These are phyloP conservation scores for Saccharomycopsis sp. DNA, from an alignment of 805 yeast species.

Conservation along the genomic window DNA sequence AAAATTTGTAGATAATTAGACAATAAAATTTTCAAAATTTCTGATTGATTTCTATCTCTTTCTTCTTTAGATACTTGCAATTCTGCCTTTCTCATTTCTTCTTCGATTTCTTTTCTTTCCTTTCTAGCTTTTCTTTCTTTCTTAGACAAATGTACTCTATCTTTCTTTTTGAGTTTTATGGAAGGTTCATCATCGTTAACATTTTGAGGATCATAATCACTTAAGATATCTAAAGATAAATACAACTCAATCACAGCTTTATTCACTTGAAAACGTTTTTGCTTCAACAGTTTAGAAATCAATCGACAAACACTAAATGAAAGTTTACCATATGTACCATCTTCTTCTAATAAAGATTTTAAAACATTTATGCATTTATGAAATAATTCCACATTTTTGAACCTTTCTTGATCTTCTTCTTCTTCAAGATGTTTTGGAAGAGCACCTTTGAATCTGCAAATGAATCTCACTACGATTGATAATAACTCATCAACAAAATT, in stretches of 20 bases:
- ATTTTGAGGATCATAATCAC: conserved; percentile 60
- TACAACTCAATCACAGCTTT: conserved; percentile 45
- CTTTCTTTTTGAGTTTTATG: conserved; percentile 64
- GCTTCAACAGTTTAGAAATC: conserved; percentile 58
- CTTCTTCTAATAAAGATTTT: conserved; percentile 65
- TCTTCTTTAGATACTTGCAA: conserved; percentile 80
- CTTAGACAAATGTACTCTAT: conserved; percentile 84
- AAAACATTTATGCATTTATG: conserved; percentile 53
- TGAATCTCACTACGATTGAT: conserved; percentile 52
- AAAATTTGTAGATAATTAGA: conserved; percentile 70
- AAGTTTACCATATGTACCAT: conserved; percentile 67
- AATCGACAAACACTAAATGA: conserved; percentile 64
- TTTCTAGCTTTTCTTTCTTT: conserved; percentile 80
- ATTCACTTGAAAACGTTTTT: conserved; percentile 70
- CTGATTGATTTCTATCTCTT: conserved; percentile 76
- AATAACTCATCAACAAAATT: conserved; percentile 73
- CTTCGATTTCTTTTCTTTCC: conserved; percentile 79
- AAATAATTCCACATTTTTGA: no score
- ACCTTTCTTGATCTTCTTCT: no score
- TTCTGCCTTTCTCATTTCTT: conserved; percentile 82
- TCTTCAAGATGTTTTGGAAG: conserved; percentile 10
- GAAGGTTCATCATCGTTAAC: conserved; percentile 35
- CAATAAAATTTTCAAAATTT: conserved; percentile 63
- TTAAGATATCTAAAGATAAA: conserved; percentile 33
- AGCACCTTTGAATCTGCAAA: conserved; percentile 37